Conservation (phyloP, 305 asterid genomes). For the Solanum chacoense region DNA sequence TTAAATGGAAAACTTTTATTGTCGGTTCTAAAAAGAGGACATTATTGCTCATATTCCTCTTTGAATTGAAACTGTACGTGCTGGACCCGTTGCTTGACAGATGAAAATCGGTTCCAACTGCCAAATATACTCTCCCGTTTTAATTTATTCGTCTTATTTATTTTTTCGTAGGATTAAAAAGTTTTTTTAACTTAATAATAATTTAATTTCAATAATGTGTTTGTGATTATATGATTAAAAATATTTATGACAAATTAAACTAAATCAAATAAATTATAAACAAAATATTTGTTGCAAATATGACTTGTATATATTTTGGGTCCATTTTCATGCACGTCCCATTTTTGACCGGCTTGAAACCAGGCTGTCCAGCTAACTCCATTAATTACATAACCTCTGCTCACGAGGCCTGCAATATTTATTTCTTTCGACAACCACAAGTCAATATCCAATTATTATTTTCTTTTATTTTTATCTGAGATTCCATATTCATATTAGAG, state of each 20-base stretch:
- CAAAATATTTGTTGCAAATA: not conserved
- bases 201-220: too few relatives aligned
- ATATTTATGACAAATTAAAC: not conserved
- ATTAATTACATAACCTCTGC: not conserved
- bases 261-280: not conserved
- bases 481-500: too few relatives aligned
- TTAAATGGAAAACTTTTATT: not conserved
- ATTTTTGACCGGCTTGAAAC: conserved; percentile 16
- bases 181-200: too few relatives aligned
- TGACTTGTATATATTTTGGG: not conserved
- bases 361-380: conserved; percentile 16
- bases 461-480: too few relatives aligned
- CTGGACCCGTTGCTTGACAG: not conserved
- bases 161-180: too few relatives aligned
- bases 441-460: not conserved
- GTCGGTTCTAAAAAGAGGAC: not conserved
- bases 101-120: not conserved
- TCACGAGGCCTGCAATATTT: conserved; percentile 11
- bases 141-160: not conserved
- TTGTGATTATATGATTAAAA: too few relatives aligned
- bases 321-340: conserved; percentile 10
- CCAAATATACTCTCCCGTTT: fast-evolving
- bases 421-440: conserved; percentile 12
- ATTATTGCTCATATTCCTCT: not conserved
- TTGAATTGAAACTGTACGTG: not conserved